Conservation (phyloP, 2,329 filamentous ascomycete species). For the Ophiocordyceps camponoti-floridani region DNA sequence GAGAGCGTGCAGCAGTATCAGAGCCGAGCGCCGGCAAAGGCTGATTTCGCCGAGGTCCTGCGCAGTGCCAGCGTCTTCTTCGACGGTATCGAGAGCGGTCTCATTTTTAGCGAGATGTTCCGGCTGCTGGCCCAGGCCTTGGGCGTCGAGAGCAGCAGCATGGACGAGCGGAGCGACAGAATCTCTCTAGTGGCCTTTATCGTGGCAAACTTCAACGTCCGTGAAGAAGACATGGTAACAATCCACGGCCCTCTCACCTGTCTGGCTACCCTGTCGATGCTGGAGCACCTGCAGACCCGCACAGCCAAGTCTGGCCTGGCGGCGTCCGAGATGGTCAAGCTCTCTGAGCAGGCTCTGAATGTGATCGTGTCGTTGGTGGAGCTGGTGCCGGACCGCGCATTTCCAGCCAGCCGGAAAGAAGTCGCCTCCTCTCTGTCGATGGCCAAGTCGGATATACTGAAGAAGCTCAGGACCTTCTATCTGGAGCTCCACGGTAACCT, state of each 20-base stretch:
- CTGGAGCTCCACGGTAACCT: slow-evolving; percentile 51
- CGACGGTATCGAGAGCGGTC: slow-evolving; percentile 82
- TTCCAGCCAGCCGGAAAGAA: slow-evolving; percentile 14
- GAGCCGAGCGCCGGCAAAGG: slow-evolving; percentile 40
- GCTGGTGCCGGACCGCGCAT: slow-evolving; percentile 46
- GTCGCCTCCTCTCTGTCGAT: slow-evolving; percentile 3
- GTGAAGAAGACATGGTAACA: slow-evolving; percentile 88
- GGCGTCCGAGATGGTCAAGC: slow-evolving; percentile 10
- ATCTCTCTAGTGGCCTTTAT: slow-evolving; percentile 68
- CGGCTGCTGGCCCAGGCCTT: slow-evolving; percentile 46
- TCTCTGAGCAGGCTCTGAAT: slow-evolving; percentile 18
- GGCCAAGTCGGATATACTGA: slow-evolving; percentile 32
- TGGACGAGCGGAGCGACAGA: slow-evolving; percentile 37
- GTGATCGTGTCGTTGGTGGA: slow-evolving; percentile 41
- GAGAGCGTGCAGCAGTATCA: slow-evolving; percentile 65
- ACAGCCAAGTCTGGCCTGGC: slow-evolving; percentile 14
- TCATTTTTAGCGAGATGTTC: slow-evolving; percentile 78
- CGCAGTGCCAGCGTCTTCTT: slow-evolving; percentile 93
- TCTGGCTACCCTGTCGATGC: slow-evolving; percentile 41
- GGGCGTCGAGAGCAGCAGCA: slow-evolving; percentile 22
- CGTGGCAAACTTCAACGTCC: slow-evolving; percentile 73
- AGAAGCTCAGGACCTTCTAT: slow-evolving; percentile 48
- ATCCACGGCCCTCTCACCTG: slow-evolving; percentile 61
- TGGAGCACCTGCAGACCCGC: slow-evolving; percentile 31
- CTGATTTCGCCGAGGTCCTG: slow-evolving; percentile 70